A percentile compares a stretch with the other conserved stretches of the same genome.
Evolutionary conservation across 805 yeast genomes (phyloP).

Genomic region (Metschnikowia continentalis): DNA sequence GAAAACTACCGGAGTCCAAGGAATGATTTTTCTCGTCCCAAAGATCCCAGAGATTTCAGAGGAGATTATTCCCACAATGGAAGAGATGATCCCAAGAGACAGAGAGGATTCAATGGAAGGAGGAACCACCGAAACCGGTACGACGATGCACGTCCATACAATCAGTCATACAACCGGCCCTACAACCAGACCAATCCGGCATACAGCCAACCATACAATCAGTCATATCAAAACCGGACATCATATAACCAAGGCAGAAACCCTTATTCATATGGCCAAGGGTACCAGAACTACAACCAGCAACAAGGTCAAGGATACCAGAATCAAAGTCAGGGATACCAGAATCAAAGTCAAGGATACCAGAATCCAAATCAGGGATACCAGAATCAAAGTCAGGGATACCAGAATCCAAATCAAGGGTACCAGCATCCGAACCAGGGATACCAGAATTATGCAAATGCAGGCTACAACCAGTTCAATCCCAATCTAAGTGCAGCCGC

Average conservation of each 20-base stretch:
- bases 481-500: background rate
- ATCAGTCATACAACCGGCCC: background rate
- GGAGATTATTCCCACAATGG: background rate
- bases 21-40: background rate
- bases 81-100: background rate
- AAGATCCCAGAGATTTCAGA: too few relatives aligned
- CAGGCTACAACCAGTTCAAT: background rate
- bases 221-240: background rate
- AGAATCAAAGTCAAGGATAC: background rate
- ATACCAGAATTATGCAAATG: background rate
- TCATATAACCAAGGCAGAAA: background rate
- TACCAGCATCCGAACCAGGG: background rate
- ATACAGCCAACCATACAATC: background rate
- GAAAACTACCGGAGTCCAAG: background rate
- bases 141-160: background rate
- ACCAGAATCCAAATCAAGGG: background rate
- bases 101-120: background rate
- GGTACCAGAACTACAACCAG: background rate
- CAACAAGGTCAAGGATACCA: background rate
- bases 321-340: background rate
- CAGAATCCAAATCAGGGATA: background rate
- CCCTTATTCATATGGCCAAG: too few relatives aligned
- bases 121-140: background rate
- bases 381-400: background rate
- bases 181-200: background rate